A percentile compares a stretch with the other conserved stretches of the same genome.
Conservation (phyloP, 1,284 basidiomycete species). For the Cerrena zonata region DNA sequence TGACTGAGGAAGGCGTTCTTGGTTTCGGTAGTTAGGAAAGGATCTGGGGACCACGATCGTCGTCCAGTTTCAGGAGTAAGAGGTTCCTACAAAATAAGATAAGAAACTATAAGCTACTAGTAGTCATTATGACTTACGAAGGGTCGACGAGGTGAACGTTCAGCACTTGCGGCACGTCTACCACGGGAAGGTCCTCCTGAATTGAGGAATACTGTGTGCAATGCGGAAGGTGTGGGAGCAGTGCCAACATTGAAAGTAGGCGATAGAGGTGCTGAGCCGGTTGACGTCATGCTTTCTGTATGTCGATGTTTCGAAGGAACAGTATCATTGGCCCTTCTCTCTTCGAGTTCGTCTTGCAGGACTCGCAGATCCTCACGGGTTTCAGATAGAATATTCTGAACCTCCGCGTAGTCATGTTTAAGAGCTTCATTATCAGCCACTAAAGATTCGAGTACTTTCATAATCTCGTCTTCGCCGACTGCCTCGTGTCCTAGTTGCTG, state of each 20-base stretch:
- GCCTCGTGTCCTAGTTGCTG: constrained; percentile 38
- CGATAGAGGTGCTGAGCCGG: constrained; percentile 20
- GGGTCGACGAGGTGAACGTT: constrained; percentile 22
- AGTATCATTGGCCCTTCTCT: constrained; percentile 49
- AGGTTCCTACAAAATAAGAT: constrained; percentile 39
- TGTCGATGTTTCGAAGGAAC: constrained; percentile 20
- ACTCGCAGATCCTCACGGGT: constrained; percentile 71
- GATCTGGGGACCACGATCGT: constrained; percentile 53
- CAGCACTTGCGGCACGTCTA: constrained; percentile 26
- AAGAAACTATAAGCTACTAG: not conserved
- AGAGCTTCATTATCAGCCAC: constrained; percentile 79
- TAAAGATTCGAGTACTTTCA: constrained; percentile 69
- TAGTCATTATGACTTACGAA: constrained; percentile 35
- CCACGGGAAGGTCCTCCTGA: constrained; percentile 10
- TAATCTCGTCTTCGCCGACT: constrained; percentile 53
- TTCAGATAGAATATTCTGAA: constrained; percentile 67
- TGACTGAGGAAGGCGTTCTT: constrained; percentile 39
- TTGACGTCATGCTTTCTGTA: constrained; percentile 20
- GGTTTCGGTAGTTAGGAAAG: constrained; percentile 36
- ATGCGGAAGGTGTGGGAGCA: constrained; percentile 18
- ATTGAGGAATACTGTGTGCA: constrained; percentile 18
- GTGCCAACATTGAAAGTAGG: constrained; percentile 26
- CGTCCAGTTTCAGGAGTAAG: constrained; percentile 56
- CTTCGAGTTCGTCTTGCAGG: constrained; percentile 70
- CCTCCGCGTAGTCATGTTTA: constrained; percentile 75